Base-by-base conservation (phyloP, 805 yeast species). In the Starmerella powellii region DNA sequence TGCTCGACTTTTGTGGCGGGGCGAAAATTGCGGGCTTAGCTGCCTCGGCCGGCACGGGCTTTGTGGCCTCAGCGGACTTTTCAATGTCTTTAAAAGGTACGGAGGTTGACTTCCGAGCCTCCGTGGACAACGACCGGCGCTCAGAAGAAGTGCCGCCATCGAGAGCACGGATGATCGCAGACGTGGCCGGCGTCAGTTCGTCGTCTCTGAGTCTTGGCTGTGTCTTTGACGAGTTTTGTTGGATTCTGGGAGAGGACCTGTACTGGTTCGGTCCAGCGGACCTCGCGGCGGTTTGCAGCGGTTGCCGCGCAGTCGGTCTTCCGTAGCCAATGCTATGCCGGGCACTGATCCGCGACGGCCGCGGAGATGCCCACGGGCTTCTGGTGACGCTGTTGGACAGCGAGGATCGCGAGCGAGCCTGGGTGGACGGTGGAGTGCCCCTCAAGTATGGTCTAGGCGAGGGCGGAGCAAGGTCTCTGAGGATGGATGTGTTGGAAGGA, bases 361-460 rank as follows among this genome's bases (percentile, higher is more conserved):
- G 39, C 38, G 42, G 31, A 24, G 44, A 28, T 29, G 31, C 30
- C 44, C 44, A 40, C 31, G 47, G 47, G 31, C 44, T 44, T 5
- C 28, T 31, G 34, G 27, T 17, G 16, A n/a, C 13, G 13, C 21
- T 4, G 6, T 21, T 19, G 28, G 26, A 6, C 17, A 20, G 17
- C 28, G 10, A 27, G 23, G 35, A 8, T 20, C 26, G 31, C 8
- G 29, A 32, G 37, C 34, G 31, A 23, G 37, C 13, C 24, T 40
- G 32, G 32, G 12, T 5, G 45, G 40, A 21, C 21, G 45, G 45
- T 26, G 48, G 48, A 13, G 48, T 45, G 19, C 42, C 48, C 26
- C 27, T 23, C 19, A 39, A 24, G 23, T 31, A 38, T 10, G 34
- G 33, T n/a, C 36, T 42, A 15, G 48, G 48, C 17, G 48, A 37